phyloP scores from a whole-genome alignment of 148 eudicot species.

The Mesembryanthemum crystallinum region DNA sequence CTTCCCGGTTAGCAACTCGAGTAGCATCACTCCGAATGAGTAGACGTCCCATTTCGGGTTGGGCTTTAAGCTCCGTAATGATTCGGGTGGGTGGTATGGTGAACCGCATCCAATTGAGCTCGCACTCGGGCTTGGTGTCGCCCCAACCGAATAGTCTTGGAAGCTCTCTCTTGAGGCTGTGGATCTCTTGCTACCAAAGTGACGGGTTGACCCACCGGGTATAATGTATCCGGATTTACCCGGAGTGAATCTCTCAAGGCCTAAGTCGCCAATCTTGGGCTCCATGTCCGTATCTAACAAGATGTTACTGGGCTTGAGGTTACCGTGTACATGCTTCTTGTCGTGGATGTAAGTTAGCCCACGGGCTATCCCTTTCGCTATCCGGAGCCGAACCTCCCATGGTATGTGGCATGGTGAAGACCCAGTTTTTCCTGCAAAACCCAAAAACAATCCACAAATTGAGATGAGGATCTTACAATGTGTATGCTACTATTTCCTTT shows the following conservation, averaged over 20 bases:
- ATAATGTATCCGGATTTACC: slow-evolving; percentile 62
- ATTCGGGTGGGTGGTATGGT: slow-evolving; percentile 86
- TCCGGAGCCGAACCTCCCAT: slow-evolving; percentile 81
- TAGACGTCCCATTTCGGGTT: slow-evolving; percentile 85
- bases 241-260: slow-evolving; percentile 66
- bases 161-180: slow-evolving; percentile 85
- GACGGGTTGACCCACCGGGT: slow-evolving; percentile 63
- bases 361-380: slow-evolving; percentile 92
- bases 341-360: slow-evolving; percentile 87
- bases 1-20: slow-evolving; percentile 80
- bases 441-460: background rate
- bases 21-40: slow-evolving; percentile 82
- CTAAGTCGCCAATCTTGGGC: slow-evolving; percentile 90
- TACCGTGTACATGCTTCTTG: slow-evolving; percentile 91
- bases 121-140: slow-evolving; percentile 82
- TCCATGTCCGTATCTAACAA: slow-evolving; percentile 72
- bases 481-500: no score
- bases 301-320: slow-evolving; percentile 84
- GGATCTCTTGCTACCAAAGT: slow-evolving; percentile 87
- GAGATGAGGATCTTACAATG: no score
- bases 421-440: slow-evolving; percentile 62
- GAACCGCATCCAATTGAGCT: slow-evolving; percentile 69
- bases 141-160: slow-evolving; percentile 48
- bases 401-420: slow-evolving; percentile 85
- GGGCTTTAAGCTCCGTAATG: slow-evolving; percentile 79